Evolutionary conservation across 371 early-diverging fungal genomes (phyloP).

Genomic region (Apophysomyces ossiformis): DNA sequence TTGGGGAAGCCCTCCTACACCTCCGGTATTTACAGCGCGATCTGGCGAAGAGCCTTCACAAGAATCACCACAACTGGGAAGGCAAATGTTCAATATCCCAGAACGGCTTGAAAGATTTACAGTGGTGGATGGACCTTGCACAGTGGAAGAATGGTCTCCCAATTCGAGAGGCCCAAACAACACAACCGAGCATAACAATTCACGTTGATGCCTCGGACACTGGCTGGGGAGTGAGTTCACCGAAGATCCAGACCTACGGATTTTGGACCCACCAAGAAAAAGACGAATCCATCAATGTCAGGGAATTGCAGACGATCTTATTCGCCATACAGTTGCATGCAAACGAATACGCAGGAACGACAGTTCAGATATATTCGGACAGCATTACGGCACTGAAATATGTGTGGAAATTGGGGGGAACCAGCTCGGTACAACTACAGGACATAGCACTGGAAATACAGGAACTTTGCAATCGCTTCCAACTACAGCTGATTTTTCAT

Average conservation of each 20-base stretch:
- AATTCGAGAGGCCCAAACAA: background rate
- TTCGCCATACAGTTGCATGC: conserved; percentile 21
- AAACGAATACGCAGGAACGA: conserved; percentile 10
- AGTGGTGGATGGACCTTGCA: conserved; percentile 10
- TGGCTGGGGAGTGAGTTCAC: conserved; percentile 17
- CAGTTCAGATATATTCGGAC: conserved; percentile 21
- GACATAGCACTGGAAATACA: conserved; percentile 21
- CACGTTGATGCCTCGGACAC: conserved; percentile 17
- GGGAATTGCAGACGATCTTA: conserved; percentile 25
- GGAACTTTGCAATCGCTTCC: conserved; percentile 12
- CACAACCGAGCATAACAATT: background rate
- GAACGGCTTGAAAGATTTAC: background rate
- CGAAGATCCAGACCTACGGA: conserved; percentile 2
- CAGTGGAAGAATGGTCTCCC: conserved; percentile 14
- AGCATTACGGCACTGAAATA: conserved; percentile 36
- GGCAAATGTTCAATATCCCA: background rate
- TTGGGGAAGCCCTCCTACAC: conserved; percentile 26
- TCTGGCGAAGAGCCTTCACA: conserved; percentile 9
- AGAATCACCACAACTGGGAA: conserved; percentile 9
- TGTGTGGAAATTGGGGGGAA: conserved; percentile 21
- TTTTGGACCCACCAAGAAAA: conserved; percentile 24
- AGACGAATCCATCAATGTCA: conserved; percentile 24
- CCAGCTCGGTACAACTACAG: conserved; percentile 21
- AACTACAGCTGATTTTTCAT: conserved; percentile 14
- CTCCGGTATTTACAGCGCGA: conserved; percentile 22